phyloP scores from a whole-genome alignment of 1,139 yeast species.

The Torulaspora pretoriensis region DNA sequence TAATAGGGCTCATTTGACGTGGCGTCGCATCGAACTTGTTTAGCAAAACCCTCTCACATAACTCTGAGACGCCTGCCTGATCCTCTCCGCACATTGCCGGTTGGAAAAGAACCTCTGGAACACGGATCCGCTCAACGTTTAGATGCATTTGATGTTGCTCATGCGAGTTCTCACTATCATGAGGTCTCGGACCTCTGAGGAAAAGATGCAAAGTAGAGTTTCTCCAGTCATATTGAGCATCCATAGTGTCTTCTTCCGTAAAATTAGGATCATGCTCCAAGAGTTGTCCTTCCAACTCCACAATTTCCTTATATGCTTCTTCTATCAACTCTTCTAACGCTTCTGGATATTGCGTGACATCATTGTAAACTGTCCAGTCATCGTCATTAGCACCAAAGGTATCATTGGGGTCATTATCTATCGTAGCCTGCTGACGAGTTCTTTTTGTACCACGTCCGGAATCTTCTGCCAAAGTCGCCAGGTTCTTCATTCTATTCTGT shows the following conservation, averaged over 20 bases:
- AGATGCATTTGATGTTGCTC: slow-evolving; percentile 85
- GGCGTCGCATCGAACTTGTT: slow-evolving; percentile 60
- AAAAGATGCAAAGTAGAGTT: slow-evolving; percentile 76
- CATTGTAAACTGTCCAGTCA: slow-evolving; percentile 91
- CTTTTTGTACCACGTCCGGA: slow-evolving; percentile 44
- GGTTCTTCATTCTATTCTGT: slow-evolving; percentile 86
- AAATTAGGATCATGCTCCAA: slow-evolving; percentile 80
- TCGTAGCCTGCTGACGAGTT: slow-evolving; percentile 57
- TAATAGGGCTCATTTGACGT: slow-evolving; percentile 33
- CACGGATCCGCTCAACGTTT: slow-evolving; percentile 84
- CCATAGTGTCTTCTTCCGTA: slow-evolving; percentile 78
- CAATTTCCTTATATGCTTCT: slow-evolving; percentile 58
- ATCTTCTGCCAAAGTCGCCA: slow-evolving; percentile 84
- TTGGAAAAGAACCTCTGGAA: slow-evolving; percentile 88
- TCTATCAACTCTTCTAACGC: slow-evolving; percentile 63
- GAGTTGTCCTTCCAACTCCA: slow-evolving; percentile 66
- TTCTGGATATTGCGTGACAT: slow-evolving; percentile 68
- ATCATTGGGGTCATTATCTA: slow-evolving; percentile 89
- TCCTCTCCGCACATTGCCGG: slow-evolving; percentile 96
- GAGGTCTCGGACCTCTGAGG: slow-evolving; percentile 81
- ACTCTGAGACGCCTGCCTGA: slow-evolving; percentile 85
- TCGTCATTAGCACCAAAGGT: slow-evolving; percentile 95
- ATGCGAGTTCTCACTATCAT: slow-evolving; percentile 57
- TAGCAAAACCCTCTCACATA: slow-evolving; percentile 62
- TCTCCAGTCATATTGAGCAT: slow-evolving; percentile 82